Evolutionary conservation across 257 asterid genomes (phyloP).

Genomic region (Avicennia marina): DNA sequence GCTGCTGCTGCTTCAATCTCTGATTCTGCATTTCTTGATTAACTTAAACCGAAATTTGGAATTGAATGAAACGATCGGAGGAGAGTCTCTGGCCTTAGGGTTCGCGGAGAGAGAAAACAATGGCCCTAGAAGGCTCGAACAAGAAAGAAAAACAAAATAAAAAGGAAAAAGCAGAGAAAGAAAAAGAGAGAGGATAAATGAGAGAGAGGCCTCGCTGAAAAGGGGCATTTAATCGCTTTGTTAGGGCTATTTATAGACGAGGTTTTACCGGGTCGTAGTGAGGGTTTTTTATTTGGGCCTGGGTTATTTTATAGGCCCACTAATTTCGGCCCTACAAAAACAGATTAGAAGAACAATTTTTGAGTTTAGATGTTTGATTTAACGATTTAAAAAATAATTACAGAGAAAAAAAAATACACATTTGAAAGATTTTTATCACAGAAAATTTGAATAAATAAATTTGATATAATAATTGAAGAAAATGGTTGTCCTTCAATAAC

Average conservation of each 20-base stretch:
- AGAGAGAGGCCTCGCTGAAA: constrained; percentile 23
- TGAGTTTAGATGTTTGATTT: too few species aligned
- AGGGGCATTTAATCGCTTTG: constrained; percentile 15
- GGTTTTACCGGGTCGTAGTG: constrained; percentile 28
- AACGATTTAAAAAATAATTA: too few species aligned
- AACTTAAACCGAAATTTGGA: constrained; percentile 10
- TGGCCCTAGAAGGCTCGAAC: constrained; percentile 14
- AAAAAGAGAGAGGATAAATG: too few species aligned
- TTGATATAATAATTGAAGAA: too few species aligned
- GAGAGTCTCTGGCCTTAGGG: constrained; percentile 30
- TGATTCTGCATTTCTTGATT: constrained; percentile 66
- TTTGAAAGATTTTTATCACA: too few species aligned
- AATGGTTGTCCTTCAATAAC: too few species aligned
- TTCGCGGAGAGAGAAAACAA: constrained; percentile 28
- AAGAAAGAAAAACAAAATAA: background rate
- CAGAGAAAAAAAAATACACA: too few species aligned
- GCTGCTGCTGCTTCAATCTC: constrained; percentile 81
- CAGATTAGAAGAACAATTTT: too few species aligned
- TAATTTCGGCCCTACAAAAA: too few species aligned
- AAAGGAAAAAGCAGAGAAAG: background rate
- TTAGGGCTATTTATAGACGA: constrained; percentile 24
- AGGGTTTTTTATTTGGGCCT: background rate
- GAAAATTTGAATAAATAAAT: too few species aligned
- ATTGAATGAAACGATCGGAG: constrained; percentile 24
- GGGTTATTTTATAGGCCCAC: too few species aligned